Evolutionary conservation across 305 asterid species (phyloP).

Genomic region (Solanum chacoense): DNA sequence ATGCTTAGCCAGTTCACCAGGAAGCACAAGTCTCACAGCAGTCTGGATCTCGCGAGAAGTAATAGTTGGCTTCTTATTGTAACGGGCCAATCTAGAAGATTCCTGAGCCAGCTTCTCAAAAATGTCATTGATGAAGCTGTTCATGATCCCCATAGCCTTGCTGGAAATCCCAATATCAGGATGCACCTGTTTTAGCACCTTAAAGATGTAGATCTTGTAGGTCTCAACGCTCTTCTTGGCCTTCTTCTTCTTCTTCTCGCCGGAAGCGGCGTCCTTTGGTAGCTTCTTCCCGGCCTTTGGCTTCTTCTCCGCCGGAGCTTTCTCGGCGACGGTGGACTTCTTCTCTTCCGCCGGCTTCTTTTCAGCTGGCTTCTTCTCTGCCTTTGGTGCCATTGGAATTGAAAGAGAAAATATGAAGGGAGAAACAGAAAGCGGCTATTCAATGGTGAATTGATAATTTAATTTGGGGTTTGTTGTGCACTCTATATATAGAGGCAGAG

Average conservation of each 20-base stretch:
- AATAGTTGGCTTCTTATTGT: conserved; percentile 25
- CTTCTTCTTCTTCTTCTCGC: conserved; percentile 12
- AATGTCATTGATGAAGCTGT: conserved; percentile 14
- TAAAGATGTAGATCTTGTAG: conserved; percentile 21
- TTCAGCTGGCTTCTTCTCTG: conserved; percentile 25
- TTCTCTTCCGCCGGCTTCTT: conserved; percentile 26
- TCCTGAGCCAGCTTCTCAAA: conserved; percentile 15
- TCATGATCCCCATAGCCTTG: conserved; percentile 20
- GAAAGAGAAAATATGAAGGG: neutral
- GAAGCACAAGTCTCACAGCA: conserved; percentile 26
- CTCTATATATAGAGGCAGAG: neutral
- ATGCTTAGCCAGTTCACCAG: conserved; percentile 25
- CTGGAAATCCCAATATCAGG: conserved; percentile 17
- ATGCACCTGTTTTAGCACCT: conserved; percentile 18
- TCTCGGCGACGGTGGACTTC: conserved; percentile 12
- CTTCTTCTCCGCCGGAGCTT: conserved; percentile 22
- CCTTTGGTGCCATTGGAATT: conserved; percentile 28
- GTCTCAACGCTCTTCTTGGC: conserved; percentile 16
- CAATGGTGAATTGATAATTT: neutral
- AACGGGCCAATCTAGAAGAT: conserved; percentile 13
- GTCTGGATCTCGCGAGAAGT: conserved; percentile 27
- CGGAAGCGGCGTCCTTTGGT: conserved; percentile 9
- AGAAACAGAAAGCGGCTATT: neutral
- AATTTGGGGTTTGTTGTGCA: neutral
- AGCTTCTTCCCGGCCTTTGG: conserved; percentile 15